Evolutionary conservation across 2,329 filamentous ascomycete species (phyloP).

Genomic region (Microcyclosporella mali): DNA sequence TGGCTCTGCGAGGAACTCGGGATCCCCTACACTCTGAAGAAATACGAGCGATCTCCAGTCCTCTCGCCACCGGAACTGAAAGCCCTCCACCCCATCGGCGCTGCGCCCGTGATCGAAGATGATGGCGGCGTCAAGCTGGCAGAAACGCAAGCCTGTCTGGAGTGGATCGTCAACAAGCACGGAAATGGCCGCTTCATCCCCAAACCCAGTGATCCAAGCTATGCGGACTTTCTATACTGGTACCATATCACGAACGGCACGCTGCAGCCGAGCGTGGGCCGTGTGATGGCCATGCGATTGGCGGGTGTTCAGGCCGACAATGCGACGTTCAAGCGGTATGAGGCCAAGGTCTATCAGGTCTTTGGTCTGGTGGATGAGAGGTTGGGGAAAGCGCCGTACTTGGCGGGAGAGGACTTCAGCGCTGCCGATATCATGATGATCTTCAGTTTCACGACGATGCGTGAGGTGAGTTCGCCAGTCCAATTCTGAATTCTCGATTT

Average conservation of each 20-base stretch:
- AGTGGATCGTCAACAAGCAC: slow-evolving; percentile 56
- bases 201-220: slow-evolving; percentile 42
- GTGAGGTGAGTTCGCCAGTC: slow-evolving; percentile 25
- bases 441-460: slow-evolving; percentile 56
- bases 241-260: slow-evolving; percentile 38
- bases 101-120: slow-evolving; percentile 55
- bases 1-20: slow-evolving; percentile 61
- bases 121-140: slow-evolving; percentile 45
- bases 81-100: slow-evolving; percentile 41
- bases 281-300: slow-evolving; percentile 26
- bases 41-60: slow-evolving; percentile 43
- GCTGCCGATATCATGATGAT: slow-evolving; percentile 59
- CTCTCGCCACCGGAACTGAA: slow-evolving; percentile 27
- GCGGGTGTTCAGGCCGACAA: slow-evolving; percentile 28
- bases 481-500: too few relatives aligned
- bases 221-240: slow-evolving; percentile 60
- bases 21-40: slow-evolving; percentile 48
- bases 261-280: slow-evolving; percentile 34
- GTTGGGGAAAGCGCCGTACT: slow-evolving; percentile 45
- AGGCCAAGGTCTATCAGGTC: slow-evolving; percentile 33
- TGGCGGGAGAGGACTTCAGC: slow-evolving; percentile 58
- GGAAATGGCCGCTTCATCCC: slow-evolving; percentile 47
- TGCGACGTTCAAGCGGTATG: slow-evolving; percentile 26
- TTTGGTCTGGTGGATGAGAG: slow-evolving; percentile 46
- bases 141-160: slow-evolving; percentile 54